Percentiles rank a stretch among this genome's conserved stretches.
These are phyloP conservation scores for Lodderomyces margitis DNA, from an alignment of 1,139 yeast genomes.

Conservation along the genomic window DNA sequence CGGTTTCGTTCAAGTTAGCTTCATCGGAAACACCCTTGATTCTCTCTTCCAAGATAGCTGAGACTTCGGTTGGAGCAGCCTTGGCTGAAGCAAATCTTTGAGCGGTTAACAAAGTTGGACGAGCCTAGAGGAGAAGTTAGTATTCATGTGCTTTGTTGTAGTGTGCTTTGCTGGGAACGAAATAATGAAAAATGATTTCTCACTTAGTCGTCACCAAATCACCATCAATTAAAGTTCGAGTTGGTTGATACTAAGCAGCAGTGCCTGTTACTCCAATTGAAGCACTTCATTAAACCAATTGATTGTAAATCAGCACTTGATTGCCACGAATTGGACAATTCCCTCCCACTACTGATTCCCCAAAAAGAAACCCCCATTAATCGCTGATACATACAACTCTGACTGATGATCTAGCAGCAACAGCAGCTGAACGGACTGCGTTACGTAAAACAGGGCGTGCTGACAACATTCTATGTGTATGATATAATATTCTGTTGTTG, in stretches of 20 bases:
- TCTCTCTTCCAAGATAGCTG: conserved; percentile 98
- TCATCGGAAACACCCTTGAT: conserved; percentile 99
- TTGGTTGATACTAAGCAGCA: neutral
- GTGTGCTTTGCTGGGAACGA: too few species aligned
- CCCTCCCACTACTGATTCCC: neutral
- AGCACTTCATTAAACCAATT: neutral
- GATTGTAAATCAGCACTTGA: conserved; percentile 1
- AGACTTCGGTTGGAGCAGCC: conserved; percentile 99
- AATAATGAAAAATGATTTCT: too few species aligned
- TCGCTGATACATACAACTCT: conserved; percentile 58
- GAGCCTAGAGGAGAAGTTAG: conserved; percentile 57
- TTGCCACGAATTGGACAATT: neutral
- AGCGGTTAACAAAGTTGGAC: conserved; percentile 66
- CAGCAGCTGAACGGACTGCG: conserved; percentile 74
- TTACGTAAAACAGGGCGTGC: conserved; percentile 81
- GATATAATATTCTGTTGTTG: conserved; percentile 3
- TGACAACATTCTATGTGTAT: conserved; percentile 56
- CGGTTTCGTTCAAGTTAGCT: conserved; percentile 98
- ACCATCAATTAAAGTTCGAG: neutral
- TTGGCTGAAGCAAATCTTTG: conserved; percentile 90
- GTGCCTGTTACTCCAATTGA: neutral
- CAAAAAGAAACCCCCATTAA: too few species aligned
- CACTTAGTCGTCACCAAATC: neutral
- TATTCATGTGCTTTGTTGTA: too few species aligned
- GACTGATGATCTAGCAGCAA: conserved; percentile 54